Conservation (phyloP, 371 early-diverging fungal species). For the Circinella minor region DNA sequence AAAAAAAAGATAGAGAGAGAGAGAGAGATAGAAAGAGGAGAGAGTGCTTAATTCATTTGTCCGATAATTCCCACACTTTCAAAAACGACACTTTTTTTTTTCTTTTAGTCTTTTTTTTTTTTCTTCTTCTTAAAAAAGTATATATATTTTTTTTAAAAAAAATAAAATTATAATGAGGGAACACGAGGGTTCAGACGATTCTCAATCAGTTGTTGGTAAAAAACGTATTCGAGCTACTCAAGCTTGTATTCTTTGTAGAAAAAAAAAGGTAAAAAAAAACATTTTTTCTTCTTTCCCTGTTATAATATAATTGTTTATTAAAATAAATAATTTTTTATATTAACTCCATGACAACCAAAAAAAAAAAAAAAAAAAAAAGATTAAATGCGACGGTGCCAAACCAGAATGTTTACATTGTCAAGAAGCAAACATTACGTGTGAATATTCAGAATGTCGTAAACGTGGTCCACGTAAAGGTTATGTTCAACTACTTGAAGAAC, state of each 20-base stretch:
- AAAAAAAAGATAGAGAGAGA: too few relatives aligned
- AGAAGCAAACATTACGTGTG: conserved; percentile 65
- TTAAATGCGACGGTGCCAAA: conserved; percentile 81
- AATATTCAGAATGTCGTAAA: conserved; percentile 74
- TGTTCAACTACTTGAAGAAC: conserved; percentile 73
- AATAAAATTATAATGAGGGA: too few relatives aligned
- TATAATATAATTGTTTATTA: background rate
- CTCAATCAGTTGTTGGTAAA: conserved; percentile 15
- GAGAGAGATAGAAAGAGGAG: too few relatives aligned
- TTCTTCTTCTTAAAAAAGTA: background rate
- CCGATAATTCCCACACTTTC: conserved; percentile 5
- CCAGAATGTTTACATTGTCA: conserved; percentile 83
- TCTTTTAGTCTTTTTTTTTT: background rate
- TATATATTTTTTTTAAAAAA: background rate
- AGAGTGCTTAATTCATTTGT: background rate
- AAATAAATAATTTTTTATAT: too few relatives aligned
- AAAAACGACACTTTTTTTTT: background rate
- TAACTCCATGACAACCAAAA: too few relatives aligned
- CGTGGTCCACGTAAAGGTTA: conserved; percentile 87
- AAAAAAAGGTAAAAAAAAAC: conserved; percentile 64
- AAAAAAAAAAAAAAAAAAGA: conserved; percentile 37
- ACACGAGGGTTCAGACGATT: conserved; percentile 3
- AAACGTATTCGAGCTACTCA: conserved; percentile 78
- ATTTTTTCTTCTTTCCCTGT: conserved; percentile 17
- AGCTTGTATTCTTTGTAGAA: conserved; percentile 80